Base-by-base conservation (phyloP, 768 basidiomycete species). In the Pholiota molesta region DNA sequence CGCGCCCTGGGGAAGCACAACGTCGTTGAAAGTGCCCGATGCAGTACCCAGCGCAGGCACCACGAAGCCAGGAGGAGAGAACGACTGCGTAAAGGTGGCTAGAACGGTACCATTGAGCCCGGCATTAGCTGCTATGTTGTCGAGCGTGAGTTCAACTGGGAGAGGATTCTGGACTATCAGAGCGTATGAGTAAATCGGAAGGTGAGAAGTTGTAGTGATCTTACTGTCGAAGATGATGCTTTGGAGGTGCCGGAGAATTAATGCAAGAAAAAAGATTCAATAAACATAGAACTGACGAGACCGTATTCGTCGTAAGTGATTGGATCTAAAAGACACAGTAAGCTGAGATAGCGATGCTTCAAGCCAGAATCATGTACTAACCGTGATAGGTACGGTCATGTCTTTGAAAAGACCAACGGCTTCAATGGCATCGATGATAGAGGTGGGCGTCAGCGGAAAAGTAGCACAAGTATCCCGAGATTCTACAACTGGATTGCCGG, bases 71-170 rank as follows among this genome's bases (percentile, higher is more conserved):
- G 85, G 84, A 37, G 66, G 73, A 54, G 78, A 67, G 76, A 89
- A 90, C 4, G 78, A 75, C 63, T 87, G 83, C 63, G 81, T 78
- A 70, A 90, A 89, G 47, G 78, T 77, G 19, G 88, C 87, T 65
- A 79, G 89, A 35, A 75, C 78, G 39, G 81, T 80, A 14, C 80
- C 82, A 59, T 86, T 79, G 53, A 90, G 72, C 0, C 82, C 81
- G 3, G 81, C 81, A 54, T 80, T 69, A 59, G 76, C 73, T 55
- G 70, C 71, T 21, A 83, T 74, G 57, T 72, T 69, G 63, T 81
- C 77, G 63, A 85, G 74, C 29, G 78, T 80, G 47, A 84, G 74
- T 54, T 82, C 81, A 45, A 82, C 68, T 21, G 78, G 71, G 55
- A 81, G 78, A 2, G 79, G 78, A 71, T 81, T 83, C 55, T 76